Conservation (phyloP, 2,329 filamentous ascomycete genomes). For the Neurospora sp. region DNA sequence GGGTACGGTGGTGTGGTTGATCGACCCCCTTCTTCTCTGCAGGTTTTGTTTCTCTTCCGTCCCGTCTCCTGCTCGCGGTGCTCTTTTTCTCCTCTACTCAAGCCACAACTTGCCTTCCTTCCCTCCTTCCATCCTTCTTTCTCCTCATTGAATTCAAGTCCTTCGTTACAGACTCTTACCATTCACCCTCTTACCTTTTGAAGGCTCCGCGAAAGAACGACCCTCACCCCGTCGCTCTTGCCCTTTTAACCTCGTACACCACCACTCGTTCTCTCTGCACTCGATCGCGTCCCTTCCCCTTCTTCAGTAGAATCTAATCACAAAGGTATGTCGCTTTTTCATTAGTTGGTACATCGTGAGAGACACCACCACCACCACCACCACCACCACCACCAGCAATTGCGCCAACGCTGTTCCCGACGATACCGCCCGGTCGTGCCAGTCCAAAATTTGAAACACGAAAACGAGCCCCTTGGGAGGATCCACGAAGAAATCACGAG, state of each 20-base stretch:
- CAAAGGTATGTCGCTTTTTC: not conserved
- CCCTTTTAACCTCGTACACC: not conserved
- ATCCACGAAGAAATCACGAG: not conserved
- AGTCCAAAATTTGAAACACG: not conserved
- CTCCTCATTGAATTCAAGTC: not conserved
- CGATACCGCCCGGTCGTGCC: not conserved
- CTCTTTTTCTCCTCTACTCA: not conserved
- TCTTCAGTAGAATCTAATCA: not conserved
- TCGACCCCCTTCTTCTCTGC: not conserved
- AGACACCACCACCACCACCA: not conserved
- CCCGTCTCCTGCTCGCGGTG: not conserved
- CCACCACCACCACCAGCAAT: not conserved
- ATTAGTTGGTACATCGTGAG: not conserved
- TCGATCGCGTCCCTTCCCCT: not conserved
- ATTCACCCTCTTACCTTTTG: not conserved
- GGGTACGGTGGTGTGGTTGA: not conserved
- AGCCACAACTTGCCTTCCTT: not conserved
- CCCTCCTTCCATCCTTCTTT: not conserved
- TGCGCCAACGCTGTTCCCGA: not conserved
- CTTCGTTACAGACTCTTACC: not conserved
- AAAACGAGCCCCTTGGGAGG: not conserved
- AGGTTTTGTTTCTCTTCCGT: not conserved
- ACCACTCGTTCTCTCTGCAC: not conserved
- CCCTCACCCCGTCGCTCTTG: not conserved
- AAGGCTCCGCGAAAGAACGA: not conserved